Evolutionary conservation across 225 moss, liverwort and hornwort species (phyloP), one percentile per base, ranked within the genome.

Genomic region (Ulota crispa): DNA sequence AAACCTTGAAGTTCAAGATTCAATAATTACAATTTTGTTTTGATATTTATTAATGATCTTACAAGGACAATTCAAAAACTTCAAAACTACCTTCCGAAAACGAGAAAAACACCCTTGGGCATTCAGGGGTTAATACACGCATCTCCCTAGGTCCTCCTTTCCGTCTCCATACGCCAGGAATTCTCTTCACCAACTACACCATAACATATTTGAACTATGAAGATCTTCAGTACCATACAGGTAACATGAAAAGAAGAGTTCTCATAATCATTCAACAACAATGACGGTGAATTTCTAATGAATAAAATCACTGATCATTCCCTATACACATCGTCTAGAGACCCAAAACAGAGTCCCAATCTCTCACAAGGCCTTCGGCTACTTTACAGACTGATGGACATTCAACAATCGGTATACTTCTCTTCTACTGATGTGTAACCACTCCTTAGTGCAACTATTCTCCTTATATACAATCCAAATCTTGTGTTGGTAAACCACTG

Each of bases 311-410:
- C n/a, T 42, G 11, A 27, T 71, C 53, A 62, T 73, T 67, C 18
- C 63, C 36, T 47, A 62, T 57, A 30, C 7, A 72, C 52, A 71
- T 61, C 60, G 62, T 23, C 18, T 6, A 43, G 67, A 55, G 78
- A 67, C 67, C n/a, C 28, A 28, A 83, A 55, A 45, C 36, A 60
- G 19, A 66, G 66, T 55, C 53, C 21, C 42, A 47, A 59, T 68
- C 73, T 82, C 76, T 69, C 63, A 54, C 82, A 34, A 54, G 73
- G 78, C 78, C 82, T 86, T 86, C 15, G 79, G 82, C 79, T 64
- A 53, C 41, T 19, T 10, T 27, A 74, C 73, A 74, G 70, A 63
- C 52, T 0, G 26, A 24, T 77, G 76, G 57, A 79, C 79, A 76
- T 52, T 61, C 50, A 37, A 68, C 26, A 60, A 10, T 54, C 47